Base-by-base conservation (phyloP, 2,329 filamentous ascomycete genomes). In the Zymoseptoria ardabiliae region DNA sequence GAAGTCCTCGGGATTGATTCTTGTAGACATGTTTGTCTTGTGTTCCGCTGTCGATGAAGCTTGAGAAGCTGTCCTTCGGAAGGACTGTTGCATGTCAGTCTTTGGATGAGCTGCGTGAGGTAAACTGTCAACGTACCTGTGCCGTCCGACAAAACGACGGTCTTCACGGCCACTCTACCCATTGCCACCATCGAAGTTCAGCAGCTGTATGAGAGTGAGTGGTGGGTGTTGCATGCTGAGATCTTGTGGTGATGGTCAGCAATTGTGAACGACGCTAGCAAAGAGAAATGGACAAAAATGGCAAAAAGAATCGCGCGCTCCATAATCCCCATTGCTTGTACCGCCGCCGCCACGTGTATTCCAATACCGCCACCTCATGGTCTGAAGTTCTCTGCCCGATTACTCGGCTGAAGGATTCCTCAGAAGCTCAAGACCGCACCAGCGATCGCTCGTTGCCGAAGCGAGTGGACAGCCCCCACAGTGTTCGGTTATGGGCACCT, bases 351-450 rank as follows among this genome's bases (percentile, higher is more conserved):
- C 59, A 55, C 76, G 75, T 79, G 79, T 81, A 72, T 72, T 82
- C 80, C 78, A 76, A 74, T 74, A 71, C 76, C 79, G 79, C 80
- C 79, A 80, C 74, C 75, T 73, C 75, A 76, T 78, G 79, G 78
- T 77, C 78, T 75, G 77, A 73, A 72, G 72, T 70, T 77, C 78
- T 81, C 78, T 82, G 80, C 79, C 79, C 78, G 80, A 82, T 82
- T 79, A 73, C 80, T 82, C 80, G 78, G 77, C 80, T 82, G 78
- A 80, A 81, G 78, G 62, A 65, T 82, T 71, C 71, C 77, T 75
- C 78, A 81, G 79, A 74, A 68, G 75, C 80, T 82, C 79, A 83
- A 67, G 75, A 75, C 72, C 73, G 70, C 71, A 67, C 51, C 68
- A 81, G 76, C 79, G 65, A 74, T 82, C 80, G 77, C 75, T 74